Evolutionary conservation across 2,329 filamentous ascomycete species (phyloP).

Genomic region (Dactylellina cionopaga): DNA sequence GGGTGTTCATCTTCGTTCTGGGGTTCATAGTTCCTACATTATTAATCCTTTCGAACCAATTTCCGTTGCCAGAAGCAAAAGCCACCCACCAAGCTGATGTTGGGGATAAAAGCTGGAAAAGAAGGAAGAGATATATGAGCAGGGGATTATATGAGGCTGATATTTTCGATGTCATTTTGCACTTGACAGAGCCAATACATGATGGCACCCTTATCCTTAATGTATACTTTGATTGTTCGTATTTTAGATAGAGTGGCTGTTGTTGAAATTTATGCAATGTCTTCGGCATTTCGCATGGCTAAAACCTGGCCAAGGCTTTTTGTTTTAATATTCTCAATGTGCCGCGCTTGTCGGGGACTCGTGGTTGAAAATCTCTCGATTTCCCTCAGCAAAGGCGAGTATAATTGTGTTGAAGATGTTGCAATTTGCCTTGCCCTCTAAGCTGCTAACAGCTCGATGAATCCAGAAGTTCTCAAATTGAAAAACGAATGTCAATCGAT

Average conservation of each 20-base stretch:
- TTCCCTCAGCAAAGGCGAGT: neutral
- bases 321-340: constrained; percentile 20
- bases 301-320: neutral
- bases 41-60: neutral
- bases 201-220: too few species aligned
- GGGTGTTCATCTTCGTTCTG: neutral
- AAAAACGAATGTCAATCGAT: constrained; percentile 26
- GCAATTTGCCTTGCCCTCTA: constrained; percentile 24
- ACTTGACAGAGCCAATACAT: too few species aligned
- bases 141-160: neutral
- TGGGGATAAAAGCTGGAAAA: neutral
- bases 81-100: constrained; percentile 20
- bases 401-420: neutral
- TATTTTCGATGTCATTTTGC: neutral
- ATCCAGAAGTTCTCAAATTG: neutral
- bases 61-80: neutral
- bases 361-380: neutral
- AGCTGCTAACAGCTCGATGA: neutral
- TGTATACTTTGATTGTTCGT: too few species aligned
- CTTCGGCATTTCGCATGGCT: neutral
- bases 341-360: neutral
- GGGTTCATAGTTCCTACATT: neutral
- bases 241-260: too few species aligned
- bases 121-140: neutral
- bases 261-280: neutral